Base-by-base conservation (phyloP, 495 filamentous ascomycete genomes). In the Annulohypoxylon nitens region DNA sequence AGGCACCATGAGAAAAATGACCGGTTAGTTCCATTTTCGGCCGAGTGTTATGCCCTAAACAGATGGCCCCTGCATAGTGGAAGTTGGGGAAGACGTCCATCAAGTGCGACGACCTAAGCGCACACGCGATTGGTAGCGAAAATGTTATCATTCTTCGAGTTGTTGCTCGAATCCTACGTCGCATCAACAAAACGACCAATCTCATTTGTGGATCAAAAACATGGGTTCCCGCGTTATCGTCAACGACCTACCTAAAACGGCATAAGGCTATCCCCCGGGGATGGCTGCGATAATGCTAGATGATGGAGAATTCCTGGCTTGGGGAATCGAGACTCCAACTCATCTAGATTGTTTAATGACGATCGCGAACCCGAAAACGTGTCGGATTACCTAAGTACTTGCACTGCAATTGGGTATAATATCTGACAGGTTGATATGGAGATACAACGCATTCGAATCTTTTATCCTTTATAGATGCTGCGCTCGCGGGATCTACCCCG, bases 171-270 rank as follows among this genome's bases (percentile, higher is more conserved):
- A 71, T 71, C 18, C 69, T 61, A 65, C 47, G 65, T 74, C 66
- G 71, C 66, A 43, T 69, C 37, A 14, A 9, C 37, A 69, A 69
- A 43, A 25, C 45, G 55, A 65, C 9, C 7, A 30, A 48, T 57
- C 10, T 51, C 45, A 69, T 69, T 69, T 51, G 71, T 65, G 55
- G 70, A 57, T 33, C 54, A 23, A n/a, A n/a, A 33, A 20, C 20
- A 39, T 3, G 33, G 5, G 43, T 14, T 18, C n/a, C n/a, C 8
- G 41, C 50, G 54, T 74, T 74, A 74, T 74, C 71, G 33, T 23
- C 55, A 67, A 33, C 43, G 39, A 74, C 71, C 71, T 74, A 65
- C 71, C 71, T 70, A 74, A 74, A 66, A 30, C 34, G 58, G 71
- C 41, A 43, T 54, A 47, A 12, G 39, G 37, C n/a, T 10, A 20